These are phyloP conservation scores for Cucurbita ficifolia DNA, from an alignment of 306 rosid genomes.

Conservation along the genomic window DNA sequence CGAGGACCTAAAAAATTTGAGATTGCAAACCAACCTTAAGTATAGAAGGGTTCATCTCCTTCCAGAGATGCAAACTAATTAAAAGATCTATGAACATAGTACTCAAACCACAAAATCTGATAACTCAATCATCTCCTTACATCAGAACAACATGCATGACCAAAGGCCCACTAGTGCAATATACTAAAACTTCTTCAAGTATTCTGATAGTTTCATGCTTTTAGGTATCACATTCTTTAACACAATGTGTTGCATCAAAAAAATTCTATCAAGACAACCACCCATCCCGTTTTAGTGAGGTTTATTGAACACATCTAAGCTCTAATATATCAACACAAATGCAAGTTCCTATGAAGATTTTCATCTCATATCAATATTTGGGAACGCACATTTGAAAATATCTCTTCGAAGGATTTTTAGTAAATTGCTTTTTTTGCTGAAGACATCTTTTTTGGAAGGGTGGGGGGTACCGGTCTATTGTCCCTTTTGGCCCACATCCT, in stretches of 20 bases:
- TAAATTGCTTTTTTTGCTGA: neutral
- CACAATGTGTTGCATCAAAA: neutral
- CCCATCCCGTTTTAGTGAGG: neutral
- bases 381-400: too few relatives aligned
- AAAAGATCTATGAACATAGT: neutral
- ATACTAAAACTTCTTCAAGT: neutral
- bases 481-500: neutral
- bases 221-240: too few relatives aligned
- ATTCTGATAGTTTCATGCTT: neutral
- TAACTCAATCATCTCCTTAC: conserved; percentile 1
- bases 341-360: neutral
- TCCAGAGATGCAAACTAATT: neutral
- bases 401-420: neutral
- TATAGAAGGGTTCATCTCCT: neutral
- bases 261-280: neutral
- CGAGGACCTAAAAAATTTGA: conserved; percentile 45
- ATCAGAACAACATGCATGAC: neutral
- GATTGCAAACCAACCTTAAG: conserved; percentile 9
- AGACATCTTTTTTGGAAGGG: neutral
- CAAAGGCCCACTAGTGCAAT: neutral
- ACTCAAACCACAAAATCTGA: neutral
- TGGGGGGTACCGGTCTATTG: neutral
- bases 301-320: neutral
- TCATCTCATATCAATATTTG: neutral
- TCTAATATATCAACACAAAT: neutral